Conservation (phyloP, 768 basidiomycete species). For the Russula lepida region DNA sequence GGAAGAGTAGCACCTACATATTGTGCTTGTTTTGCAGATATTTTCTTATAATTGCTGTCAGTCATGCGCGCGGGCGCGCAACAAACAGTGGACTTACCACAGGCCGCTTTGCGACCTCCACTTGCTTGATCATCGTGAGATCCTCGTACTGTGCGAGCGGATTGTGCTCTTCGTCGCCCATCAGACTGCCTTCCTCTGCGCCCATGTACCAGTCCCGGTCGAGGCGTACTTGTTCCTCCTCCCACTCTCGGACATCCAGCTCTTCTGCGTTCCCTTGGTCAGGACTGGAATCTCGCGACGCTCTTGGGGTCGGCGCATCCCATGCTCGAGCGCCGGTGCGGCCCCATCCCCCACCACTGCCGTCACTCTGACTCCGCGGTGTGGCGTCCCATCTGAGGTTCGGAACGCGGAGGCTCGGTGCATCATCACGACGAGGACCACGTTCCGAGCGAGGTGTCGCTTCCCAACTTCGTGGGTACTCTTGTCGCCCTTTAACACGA, state of each 20-base stretch:
- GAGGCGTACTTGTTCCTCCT: conserved; percentile 86
- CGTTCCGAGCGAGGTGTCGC: conserved; percentile 55
- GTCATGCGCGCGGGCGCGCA: neutral
- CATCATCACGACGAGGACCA: conserved; percentile 41
- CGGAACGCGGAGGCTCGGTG: conserved; percentile 81
- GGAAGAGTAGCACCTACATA: conserved; percentile 50
- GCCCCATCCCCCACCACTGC: conserved; percentile 60
- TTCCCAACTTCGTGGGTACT: conserved; percentile 40
- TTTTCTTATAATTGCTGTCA: conserved; percentile 45
- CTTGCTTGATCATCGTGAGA: conserved; percentile 55
- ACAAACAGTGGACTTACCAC: conserved; percentile 38
- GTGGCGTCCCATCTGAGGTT: conserved; percentile 95
- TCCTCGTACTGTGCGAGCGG: conserved; percentile 92
- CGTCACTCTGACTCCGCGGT: conserved; percentile 49
- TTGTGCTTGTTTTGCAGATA: conserved; percentile 93
- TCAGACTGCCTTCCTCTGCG: conserved; percentile 79
- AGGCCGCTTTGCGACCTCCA: conserved; percentile 69
- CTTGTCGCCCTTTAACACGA: conserved; percentile 29
- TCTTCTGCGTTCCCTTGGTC: conserved; percentile 56
- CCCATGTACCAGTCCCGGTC: conserved; percentile 97
- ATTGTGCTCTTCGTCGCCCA: conserved; percentile 88
- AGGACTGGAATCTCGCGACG: conserved; percentile 55
- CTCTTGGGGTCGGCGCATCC: conserved; percentile 81
- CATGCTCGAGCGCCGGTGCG: conserved; percentile 45
- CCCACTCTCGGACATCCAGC: conserved; percentile 86